These are phyloP conservation scores for Beauveria pseudobassiana DNA, from an alignment of 2,329 filamentous ascomycete species.

Conservation along the genomic window DNA sequence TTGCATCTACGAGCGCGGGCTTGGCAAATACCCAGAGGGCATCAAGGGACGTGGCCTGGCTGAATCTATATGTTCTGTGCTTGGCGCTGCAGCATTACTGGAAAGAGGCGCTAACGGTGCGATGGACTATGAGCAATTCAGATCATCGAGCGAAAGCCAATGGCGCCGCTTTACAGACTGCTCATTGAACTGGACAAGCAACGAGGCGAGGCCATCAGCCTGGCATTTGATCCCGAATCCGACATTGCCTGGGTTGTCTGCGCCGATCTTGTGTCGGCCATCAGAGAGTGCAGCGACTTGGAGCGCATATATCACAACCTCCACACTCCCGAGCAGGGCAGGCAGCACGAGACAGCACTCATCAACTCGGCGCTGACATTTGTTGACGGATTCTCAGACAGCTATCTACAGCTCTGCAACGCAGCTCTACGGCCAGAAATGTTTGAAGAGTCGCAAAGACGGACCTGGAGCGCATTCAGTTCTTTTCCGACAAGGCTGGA, in stretches of 20 bases:
- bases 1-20: conserved; percentile 67
- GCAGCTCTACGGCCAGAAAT: conserved; percentile 64
- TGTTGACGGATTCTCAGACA: conserved; percentile 60
- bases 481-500: conserved; percentile 70
- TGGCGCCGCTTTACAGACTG: conserved; percentile 84
- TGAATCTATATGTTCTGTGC: conserved; percentile 66
- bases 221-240: conserved; percentile 63
- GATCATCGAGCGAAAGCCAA: conserved; percentile 66
- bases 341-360: conserved; percentile 51
- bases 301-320: conserved; percentile 71
- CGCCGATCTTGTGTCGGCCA: conserved; percentile 70
- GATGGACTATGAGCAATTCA: conserved; percentile 70
- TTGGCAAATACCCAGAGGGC: conserved; percentile 28
- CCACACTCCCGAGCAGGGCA: conserved; percentile 41
- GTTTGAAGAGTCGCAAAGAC: conserved; percentile 63
- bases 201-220: conserved; percentile 70
- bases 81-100: conserved; percentile 62
- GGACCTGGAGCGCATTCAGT: conserved; percentile 66
- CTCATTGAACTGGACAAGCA: conserved; percentile 80
- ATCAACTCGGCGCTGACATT: conserved; percentile 65
- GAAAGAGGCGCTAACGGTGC: conserved; percentile 53
- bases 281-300: conserved; percentile 70
- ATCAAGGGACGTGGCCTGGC: conserved; percentile 52
- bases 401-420: conserved; percentile 60
- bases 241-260: conserved; percentile 79